Base-by-base conservation (phyloP, 495 filamentous ascomycete species). In the Penicillium bovifimosum region DNA sequence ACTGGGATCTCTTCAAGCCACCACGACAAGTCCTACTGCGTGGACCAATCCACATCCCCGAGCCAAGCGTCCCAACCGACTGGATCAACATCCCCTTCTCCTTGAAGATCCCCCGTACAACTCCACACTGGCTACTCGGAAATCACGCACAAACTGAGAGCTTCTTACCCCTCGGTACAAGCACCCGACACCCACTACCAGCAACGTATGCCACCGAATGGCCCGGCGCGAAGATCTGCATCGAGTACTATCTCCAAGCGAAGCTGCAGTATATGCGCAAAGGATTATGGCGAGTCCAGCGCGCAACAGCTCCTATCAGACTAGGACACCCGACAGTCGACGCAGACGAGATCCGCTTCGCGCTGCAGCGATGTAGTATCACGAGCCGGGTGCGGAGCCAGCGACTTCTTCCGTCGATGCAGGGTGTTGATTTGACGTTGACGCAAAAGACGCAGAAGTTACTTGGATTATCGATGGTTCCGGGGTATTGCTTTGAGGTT, bases 231-330 rank as follows among this genome's bases (percentile, higher is more conserved):
- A 41, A 32, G 26, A 7, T 32, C 9, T 41, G 29, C 35, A 50
- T 50, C 27, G 36, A 50, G 13, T 50, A 50, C 26, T 38, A 50
- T 24, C 47, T 50, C 36, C 35, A 33, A 11, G 47, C 47, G 3
- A 33, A 39, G 33, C 35, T 49, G 6, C 32, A 28, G 7, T 49
- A 39, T 31, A 49, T 27, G 27, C 27, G 41, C 41, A 17, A 44
- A 28, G 41, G 41, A 0, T 17, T 27, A 14, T 16, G 27, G 26
- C 41, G 9, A 8, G 13, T 44, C 14, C 27, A 31, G 5, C 41
- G 41, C 27, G 27, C 41, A 3, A 44, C 27, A 16, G 41, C 41
- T 1, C 41, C 27, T 18, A 32, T 44, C 41, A 44, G 27, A 14
- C 9, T 44, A 11, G 41, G 27, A 7, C 27, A 44, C 10, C 41